Conservation (phyloP, 805 yeast genomes). For the Starmerella khaoyaiensis region DNA sequence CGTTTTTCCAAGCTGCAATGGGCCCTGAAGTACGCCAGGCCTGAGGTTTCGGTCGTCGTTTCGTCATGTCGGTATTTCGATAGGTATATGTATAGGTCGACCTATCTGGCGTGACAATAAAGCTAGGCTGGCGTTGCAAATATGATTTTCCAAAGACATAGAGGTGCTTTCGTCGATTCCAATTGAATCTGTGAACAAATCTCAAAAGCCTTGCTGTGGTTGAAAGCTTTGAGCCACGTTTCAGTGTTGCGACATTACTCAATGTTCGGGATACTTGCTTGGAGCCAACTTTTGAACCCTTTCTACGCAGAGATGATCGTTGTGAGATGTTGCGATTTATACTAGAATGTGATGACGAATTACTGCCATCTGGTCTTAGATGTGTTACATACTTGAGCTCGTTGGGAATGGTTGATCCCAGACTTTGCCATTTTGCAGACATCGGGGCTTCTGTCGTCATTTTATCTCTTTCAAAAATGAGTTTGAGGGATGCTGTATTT, state of each 20-base stretch:
- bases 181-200: constrained; percentile 10
- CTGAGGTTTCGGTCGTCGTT: constrained; percentile 13
- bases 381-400: constrained; percentile 10
- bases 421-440: constrained; percentile 11
- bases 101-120: constrained; percentile 19
- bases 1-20: constrained; percentile 15
- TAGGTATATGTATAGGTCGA: constrained; percentile 14
- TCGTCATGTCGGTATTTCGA: constrained; percentile 11
- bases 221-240: constrained; percentile 1
- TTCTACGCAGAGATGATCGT: too few species aligned
- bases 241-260: neutral
- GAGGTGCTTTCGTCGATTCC: constrained; percentile 8
- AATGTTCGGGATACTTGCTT: neutral
- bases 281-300: neutral
- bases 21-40: constrained; percentile 15
- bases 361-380: constrained; percentile 1
- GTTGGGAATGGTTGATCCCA: constrained; percentile 9
- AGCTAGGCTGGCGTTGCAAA: constrained; percentile 18
- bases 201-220: constrained; percentile 8
- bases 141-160: constrained; percentile 12
- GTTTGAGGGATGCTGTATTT: too few species aligned
- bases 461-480: too few species aligned
- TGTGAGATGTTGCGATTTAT: too few species aligned
- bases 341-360: neutral
- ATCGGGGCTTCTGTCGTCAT: neutral